Evolutionary conservation across 2,329 filamentous ascomycete species (phyloP).

Genomic region (Alternaria arbusti): DNA sequence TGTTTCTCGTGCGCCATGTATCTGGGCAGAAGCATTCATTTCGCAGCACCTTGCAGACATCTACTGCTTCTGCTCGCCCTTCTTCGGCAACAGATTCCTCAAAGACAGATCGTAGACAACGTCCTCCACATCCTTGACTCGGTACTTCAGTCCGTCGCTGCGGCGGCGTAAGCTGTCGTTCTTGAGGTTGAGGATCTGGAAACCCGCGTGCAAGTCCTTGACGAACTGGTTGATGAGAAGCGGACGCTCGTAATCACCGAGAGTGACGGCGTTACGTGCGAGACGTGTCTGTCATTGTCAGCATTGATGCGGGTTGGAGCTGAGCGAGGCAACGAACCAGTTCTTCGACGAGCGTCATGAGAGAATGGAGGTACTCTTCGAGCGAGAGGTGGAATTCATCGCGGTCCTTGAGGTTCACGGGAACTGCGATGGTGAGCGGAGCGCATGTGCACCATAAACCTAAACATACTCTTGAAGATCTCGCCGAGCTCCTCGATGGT

Average conservation of each 20-base stretch:
- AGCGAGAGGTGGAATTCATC: slow-evolving; percentile 96
- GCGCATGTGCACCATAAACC: neutral
- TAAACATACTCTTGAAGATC: slow-evolving; percentile 70
- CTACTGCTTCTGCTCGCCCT: slow-evolving; percentile 18
- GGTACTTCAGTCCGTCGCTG: slow-evolving; percentile 94
- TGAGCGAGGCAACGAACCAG: slow-evolving; percentile 58
- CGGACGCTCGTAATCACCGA: slow-evolving; percentile 85
- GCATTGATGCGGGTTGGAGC: neutral
- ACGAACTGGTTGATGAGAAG: slow-evolving; percentile 89
- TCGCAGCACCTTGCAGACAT: neutral
- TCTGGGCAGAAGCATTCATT: neutral
- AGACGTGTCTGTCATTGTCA: slow-evolving; percentile 68
- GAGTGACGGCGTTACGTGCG: slow-evolving; percentile 90
- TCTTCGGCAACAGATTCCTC: slow-evolving; percentile 71
- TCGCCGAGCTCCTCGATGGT: slow-evolving; percentile 87
- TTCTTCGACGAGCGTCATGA: slow-evolving; percentile 89
- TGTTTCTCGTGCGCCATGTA: too few relatives aligned
- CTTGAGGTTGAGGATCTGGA: slow-evolving; percentile 96
- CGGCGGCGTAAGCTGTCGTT: slow-evolving; percentile 89
- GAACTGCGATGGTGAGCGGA: slow-evolving; percentile 62
- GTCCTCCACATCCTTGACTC: slow-evolving; percentile 97
- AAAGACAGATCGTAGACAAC: slow-evolving; percentile 95
- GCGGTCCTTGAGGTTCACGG: slow-evolving; percentile 85
- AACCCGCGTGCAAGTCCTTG: slow-evolving; percentile 94
- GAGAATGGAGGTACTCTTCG: slow-evolving; percentile 91